Base-by-base conservation (phyloP, 1,284 basidiomycete species). In the Irpex rosettiformis region DNA sequence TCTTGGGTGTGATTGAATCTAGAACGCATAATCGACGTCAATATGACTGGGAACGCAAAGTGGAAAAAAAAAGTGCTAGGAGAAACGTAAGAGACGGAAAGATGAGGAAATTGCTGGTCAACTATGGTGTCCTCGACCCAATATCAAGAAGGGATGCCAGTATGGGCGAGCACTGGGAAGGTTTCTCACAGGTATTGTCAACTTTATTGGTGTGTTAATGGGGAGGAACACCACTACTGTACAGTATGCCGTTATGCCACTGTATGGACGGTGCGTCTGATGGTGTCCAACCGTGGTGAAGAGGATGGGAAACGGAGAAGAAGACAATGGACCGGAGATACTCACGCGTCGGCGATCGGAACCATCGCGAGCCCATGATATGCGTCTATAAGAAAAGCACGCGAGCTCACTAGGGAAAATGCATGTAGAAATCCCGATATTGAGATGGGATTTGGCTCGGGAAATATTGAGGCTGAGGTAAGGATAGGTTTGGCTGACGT, bases 311-410 rank as follows among this genome's bases (percentile, higher is more conserved):
- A 55, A 33, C 56, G 61, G 45, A 54, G 11, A 16, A 18, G 21
- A 52, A 33, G 52, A 59, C n/a, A 27, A 52, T 42, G 48, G 13
- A 25, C 58, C 55, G 53, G 21, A 54, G 48, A 57, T 29, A 81
- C 90, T 73, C 69, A 93, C 84, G 86, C 81, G 72, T 96, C 94
- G 27, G 94, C 93, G 61, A 96, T 83, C 1, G 94, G 94, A 11
- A 95, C 92, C 83, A 98, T 90, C 1, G 90, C 84, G 21, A 95
- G 77, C 1, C 87, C 86, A 71, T 96, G 93, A 70, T 87, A 95
- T 3, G 86, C 80, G 70, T 97, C 94, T 56, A 96, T 85, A 55
- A 92, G 75, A 74, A 98, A 98, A 0, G 94, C 89, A 42, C 94
- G 81, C 2, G 93, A 93, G 8, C 88, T 90, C 43, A 96, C 91